Conservation (phyloP, 1,284 basidiomycete species). For the Meripilus lineatus region DNA sequence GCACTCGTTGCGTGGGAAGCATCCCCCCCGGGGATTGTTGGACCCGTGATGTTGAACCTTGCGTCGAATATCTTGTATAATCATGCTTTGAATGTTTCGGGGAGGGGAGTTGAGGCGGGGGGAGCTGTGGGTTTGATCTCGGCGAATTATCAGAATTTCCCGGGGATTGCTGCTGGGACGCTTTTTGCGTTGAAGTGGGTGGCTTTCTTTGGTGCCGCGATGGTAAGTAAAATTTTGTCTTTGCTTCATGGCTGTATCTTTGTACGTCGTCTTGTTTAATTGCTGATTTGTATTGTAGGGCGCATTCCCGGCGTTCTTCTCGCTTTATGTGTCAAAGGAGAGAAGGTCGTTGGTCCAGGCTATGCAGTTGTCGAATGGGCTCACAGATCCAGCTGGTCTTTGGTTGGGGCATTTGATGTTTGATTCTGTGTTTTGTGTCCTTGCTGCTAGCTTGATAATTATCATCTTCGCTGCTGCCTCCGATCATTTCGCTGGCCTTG, state of each 20-base stretch:
- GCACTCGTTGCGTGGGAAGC: slow-evolving; percentile 64
- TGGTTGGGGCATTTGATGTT: slow-evolving; percentile 80
- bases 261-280: too few species aligned
- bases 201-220: slow-evolving; percentile 61
- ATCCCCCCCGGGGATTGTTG: slow-evolving; percentile 45
- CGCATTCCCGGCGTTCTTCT: slow-evolving; percentile 77
- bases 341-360: slow-evolving; percentile 66
- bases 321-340: slow-evolving; percentile 70
- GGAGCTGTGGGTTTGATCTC: slow-evolving; percentile 43
- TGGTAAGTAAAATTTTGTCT: slow-evolving; percentile 41
- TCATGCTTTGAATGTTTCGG: slow-evolving; percentile 46
- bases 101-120: slow-evolving; percentile 18
- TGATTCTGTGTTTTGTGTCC: slow-evolving; percentile 57
- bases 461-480: slow-evolving; percentile 55
- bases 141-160: slow-evolving; percentile 52
- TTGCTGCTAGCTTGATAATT: slow-evolving; percentile 56
- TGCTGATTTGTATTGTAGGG: slow-evolving; percentile 36
- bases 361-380: slow-evolving; percentile 76
- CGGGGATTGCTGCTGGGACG: slow-evolving; percentile 47
- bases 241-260: neutral
- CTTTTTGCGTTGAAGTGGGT: slow-evolving; percentile 61
- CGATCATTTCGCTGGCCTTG: slow-evolving; percentile 68
- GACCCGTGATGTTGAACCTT: slow-evolving; percentile 60
- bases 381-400: slow-evolving; percentile 64
- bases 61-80: slow-evolving; percentile 65